Percentiles rank a stretch among this genome's conserved stretches.
phyloP scores from a whole-genome alignment of 2,329 filamentous ascomycete genomes.

The Trichoderma breve region DNA sequence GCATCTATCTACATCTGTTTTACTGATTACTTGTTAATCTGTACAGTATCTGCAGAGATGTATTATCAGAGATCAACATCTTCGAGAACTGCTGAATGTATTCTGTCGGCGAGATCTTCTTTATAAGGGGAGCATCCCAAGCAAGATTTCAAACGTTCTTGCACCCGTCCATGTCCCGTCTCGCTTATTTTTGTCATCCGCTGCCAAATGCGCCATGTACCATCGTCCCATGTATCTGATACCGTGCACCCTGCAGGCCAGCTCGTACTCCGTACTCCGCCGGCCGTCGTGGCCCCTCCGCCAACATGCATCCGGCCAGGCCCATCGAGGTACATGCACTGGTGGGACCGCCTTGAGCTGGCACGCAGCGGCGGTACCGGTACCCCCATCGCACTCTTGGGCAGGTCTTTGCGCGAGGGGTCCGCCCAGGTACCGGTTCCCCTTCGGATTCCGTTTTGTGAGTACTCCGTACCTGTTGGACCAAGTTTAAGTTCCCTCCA shows the following conservation, averaged over 20 bases:
- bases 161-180: not conserved
- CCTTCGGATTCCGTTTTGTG: not conserved
- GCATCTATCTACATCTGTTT: not conserved
- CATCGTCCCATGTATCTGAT: not conserved
- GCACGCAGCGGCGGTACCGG: conserved; percentile 11
- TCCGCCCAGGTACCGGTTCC: not conserved
- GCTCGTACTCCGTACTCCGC: conserved; percentile 4
- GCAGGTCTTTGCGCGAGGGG: not conserved
- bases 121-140: not conserved
- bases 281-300: not conserved
- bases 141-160: not conserved
- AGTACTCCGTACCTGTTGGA: not conserved
- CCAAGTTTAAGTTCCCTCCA: not conserved
- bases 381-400: not conserved
- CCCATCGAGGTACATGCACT: not conserved
- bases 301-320: not conserved
- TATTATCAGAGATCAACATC: no score
- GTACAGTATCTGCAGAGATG: no score
- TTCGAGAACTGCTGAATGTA: not conserved
- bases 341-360: not conserved
- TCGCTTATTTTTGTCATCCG: not conserved
- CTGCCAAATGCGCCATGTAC: not conserved
- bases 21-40: not conserved
- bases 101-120: not conserved
- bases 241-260: conserved; percentile 3